Conservation (phyloP, 805 yeast species). For the Ogataea minuta region DNA sequence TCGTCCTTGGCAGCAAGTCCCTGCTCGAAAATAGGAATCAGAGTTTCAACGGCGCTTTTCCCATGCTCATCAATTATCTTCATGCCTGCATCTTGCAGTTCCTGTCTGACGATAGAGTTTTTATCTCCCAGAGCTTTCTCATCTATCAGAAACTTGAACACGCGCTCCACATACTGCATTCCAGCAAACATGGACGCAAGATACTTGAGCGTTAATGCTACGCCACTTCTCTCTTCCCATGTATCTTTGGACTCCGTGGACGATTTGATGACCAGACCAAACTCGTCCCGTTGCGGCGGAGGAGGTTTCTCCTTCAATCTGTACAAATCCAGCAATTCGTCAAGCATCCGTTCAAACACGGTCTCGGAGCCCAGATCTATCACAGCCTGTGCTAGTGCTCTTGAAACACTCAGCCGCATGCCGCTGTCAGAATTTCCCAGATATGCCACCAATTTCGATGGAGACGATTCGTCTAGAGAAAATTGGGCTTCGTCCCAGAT, state of each 20-base stretch:
- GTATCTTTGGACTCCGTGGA: constrained; percentile 63
- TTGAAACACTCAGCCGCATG: constrained; percentile 69
- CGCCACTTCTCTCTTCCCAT: constrained; percentile 85
- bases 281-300: constrained; percentile 72
- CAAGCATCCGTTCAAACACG: constrained; percentile 37
- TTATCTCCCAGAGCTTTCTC: constrained; percentile 72
- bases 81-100: constrained; percentile 87
- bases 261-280: constrained; percentile 70
- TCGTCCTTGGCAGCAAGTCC: constrained; percentile 53
- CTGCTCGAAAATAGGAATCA: constrained; percentile 79
- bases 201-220: constrained; percentile 63
- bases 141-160: constrained; percentile 59
- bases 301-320: constrained; percentile 65
- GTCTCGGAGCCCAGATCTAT: constrained; percentile 27
- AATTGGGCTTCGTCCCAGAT: constrained; percentile 82
- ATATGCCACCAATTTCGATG: constrained; percentile 46
- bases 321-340: constrained; percentile 54
- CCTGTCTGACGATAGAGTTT: constrained; percentile 70
- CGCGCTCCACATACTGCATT: constrained; percentile 42
- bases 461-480: constrained; percentile 42
- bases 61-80: constrained; percentile 69
- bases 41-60: constrained; percentile 57
- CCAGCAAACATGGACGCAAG: constrained; percentile 48
- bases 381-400: constrained; percentile 62
- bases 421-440: constrained; percentile 60